Evolutionary conservation across 805 yeast genomes (phyloP).

Genomic region (Vanderwaltozyma polyspora): DNA sequence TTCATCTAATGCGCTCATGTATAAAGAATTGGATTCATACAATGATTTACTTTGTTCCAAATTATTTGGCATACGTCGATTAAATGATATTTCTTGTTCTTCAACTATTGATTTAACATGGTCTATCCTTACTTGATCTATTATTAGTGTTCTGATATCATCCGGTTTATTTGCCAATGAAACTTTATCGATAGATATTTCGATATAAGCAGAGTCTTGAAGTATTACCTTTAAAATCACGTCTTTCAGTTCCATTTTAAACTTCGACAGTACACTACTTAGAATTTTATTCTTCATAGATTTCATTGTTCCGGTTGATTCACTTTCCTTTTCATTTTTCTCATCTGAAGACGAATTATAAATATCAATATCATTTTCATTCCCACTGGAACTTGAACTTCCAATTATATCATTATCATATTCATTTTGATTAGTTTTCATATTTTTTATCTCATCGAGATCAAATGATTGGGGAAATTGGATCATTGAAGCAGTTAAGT

Average conservation of each 20-base stretch:
- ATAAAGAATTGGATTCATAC: conserved; percentile 42
- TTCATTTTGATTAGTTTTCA: not conserved
- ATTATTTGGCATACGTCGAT: not conserved
- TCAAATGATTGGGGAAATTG: conserved; percentile 17
- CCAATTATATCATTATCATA: conserved; percentile 8
- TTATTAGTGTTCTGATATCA: not conserved
- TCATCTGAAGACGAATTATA: not conserved
- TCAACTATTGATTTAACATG: too few relatives aligned
- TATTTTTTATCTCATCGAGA: not conserved
- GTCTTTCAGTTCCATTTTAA: conserved; percentile 40
- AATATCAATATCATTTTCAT: conserved; percentile 1
- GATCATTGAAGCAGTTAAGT: conserved; percentile 46
- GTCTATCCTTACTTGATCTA: conserved; percentile 4
- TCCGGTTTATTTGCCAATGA: conserved; percentile 2
- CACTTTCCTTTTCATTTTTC: conserved; percentile 8
- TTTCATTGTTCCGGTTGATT: conserved; percentile 30
- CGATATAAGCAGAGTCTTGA: conserved; percentile 25
- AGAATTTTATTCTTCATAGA: conserved; percentile 53
- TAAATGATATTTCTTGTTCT: too few relatives aligned
- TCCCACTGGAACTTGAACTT: conserved; percentile 3
- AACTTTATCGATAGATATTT: conserved; percentile 26
- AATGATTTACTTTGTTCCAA: not conserved
- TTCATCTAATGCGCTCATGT: conserved; percentile 70
- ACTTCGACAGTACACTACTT: conserved; percentile 53
- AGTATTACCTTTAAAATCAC: conserved; percentile 39